Percentiles rank a stretch among this genome's conserved stretches.
Evolutionary conservation across 345 rosid genomes (phyloP).

Genomic region (Erucastrum elatum): DNA sequence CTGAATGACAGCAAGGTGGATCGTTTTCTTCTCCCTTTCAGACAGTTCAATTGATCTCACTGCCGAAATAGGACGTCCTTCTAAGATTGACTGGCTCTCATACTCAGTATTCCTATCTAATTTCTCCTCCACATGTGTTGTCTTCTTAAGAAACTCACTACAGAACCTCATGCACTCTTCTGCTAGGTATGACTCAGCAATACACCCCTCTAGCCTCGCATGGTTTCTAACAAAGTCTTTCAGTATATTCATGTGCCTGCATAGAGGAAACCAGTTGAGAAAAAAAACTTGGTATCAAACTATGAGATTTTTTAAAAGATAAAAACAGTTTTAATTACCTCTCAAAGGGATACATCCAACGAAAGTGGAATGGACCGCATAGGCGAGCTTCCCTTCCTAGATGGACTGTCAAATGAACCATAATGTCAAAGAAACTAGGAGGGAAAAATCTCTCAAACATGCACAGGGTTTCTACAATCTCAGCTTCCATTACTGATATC

Average conservation of each 20-base stretch:
- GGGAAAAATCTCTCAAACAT: not conserved
- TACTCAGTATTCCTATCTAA: not conserved
- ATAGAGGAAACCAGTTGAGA: not conserved
- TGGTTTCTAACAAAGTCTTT: not conserved
- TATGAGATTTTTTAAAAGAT: not conserved
- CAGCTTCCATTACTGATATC: not conserved
- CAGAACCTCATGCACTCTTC: not conserved
- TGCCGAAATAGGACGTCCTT: not conserved
- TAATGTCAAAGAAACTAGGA: not conserved
- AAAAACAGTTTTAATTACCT: not conserved
- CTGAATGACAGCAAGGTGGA: constrained; percentile 1
- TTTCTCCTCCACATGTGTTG: not conserved
- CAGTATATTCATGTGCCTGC: not conserved
- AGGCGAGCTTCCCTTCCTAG: not conserved
- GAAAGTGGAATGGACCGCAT: not conserved
- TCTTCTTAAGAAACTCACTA: not conserved
- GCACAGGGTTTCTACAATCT: not conserved
- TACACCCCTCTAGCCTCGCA: not conserved
- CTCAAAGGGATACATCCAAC: not conserved
- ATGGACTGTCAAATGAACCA: not conserved
- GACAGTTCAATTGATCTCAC: not conserved
- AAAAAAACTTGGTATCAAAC: not conserved
- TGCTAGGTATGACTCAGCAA: not conserved
- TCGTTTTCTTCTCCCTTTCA: not conserved
- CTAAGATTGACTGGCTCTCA: not conserved